These are phyloP conservation scores for Diaporthe sp. DNA, from an alignment of 2,329 filamentous ascomycete genomes.

Conservation along the genomic window DNA sequence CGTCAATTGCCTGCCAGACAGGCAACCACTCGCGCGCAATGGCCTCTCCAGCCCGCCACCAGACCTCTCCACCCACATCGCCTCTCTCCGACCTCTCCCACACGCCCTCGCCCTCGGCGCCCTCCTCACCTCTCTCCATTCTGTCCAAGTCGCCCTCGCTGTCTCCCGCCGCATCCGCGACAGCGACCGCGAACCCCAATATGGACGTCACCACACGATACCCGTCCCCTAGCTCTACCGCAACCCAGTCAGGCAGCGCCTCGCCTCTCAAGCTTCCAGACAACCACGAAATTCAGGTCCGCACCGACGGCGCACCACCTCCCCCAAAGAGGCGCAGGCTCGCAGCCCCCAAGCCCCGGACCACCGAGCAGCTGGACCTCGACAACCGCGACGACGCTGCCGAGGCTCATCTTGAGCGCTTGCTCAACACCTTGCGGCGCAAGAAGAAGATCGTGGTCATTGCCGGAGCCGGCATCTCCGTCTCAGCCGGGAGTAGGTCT, in stretches of 20 bases:
- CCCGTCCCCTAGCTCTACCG: slow-evolving; percentile 65
- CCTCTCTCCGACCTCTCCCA: slow-evolving; percentile 69
- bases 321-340: slow-evolving; percentile 84
- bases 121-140: slow-evolving; percentile 68
- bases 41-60: slow-evolving; percentile 44
- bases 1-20: slow-evolving; percentile 29
- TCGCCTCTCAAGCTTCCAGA: slow-evolving; percentile 64
- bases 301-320: slow-evolving; percentile 69
- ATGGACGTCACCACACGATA: slow-evolving; percentile 61
- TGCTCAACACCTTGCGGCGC: slow-evolving; percentile 82
- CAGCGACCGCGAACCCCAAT: slow-evolving; percentile 43
- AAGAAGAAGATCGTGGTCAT: slow-evolving; percentile 98
- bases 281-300: slow-evolving; percentile 55
- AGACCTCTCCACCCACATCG: slow-evolving; percentile 63
- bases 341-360: slow-evolving; percentile 73
- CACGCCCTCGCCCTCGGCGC: slow-evolving; percentile 59
- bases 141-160: slow-evolving; percentile 68
- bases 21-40: slow-evolving; percentile 34
- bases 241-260: slow-evolving; percentile 62
- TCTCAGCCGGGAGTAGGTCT: slow-evolving; percentile 88
- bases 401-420: slow-evolving; percentile 75
- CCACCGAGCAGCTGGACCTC: slow-evolving; percentile 86
- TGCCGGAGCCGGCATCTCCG: slow-evolving; percentile 96
- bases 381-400: slow-evolving; percentile 63
- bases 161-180: slow-evolving; percentile 49